Conservation (phyloP, 129 eudicot genomes). For the Helianthus tuberosus region DNA sequence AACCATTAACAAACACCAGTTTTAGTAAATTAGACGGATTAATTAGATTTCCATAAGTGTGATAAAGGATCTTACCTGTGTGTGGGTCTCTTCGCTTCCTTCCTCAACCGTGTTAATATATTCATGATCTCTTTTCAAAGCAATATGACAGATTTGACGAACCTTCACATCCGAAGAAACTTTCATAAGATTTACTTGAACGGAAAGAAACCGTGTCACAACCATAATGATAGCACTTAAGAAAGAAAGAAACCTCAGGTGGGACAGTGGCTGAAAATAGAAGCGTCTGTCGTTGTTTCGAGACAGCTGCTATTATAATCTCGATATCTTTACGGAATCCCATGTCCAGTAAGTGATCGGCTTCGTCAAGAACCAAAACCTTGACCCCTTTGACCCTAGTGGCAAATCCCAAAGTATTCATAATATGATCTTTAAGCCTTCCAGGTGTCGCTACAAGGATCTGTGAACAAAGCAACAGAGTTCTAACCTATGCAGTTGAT, state of each 20-base stretch:
- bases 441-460: constrained; percentile 99
- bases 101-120: constrained; percentile 80
- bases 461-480: constrained; percentile 34
- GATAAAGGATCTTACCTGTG: constrained; percentile 56
- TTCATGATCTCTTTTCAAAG: constrained; percentile 93
- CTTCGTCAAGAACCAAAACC: constrained; percentile 97
- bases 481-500: not conserved
- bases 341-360: constrained; percentile 97
- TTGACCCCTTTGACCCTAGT: constrained; percentile 87
- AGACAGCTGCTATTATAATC: constrained; percentile 83
- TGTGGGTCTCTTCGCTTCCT: constrained; percentile 90
- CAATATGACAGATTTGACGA: constrained; percentile 91
- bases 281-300: constrained; percentile 94
- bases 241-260: constrained; percentile 65
- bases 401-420: constrained; percentile 95
- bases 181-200: not conserved
- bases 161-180: constrained; percentile 53
- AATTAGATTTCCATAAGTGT: not conserved
- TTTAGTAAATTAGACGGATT: not conserved
- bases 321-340: constrained; percentile 98
- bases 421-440: constrained; percentile 91
- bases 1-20: constrained; percentile 27
- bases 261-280: constrained; percentile 97
- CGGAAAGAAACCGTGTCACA: constrained; percentile 10
- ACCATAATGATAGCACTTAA: constrained; percentile 21